Conservation (phyloP, 257 asterid species). For the Schizonepeta tenuifolia region DNA sequence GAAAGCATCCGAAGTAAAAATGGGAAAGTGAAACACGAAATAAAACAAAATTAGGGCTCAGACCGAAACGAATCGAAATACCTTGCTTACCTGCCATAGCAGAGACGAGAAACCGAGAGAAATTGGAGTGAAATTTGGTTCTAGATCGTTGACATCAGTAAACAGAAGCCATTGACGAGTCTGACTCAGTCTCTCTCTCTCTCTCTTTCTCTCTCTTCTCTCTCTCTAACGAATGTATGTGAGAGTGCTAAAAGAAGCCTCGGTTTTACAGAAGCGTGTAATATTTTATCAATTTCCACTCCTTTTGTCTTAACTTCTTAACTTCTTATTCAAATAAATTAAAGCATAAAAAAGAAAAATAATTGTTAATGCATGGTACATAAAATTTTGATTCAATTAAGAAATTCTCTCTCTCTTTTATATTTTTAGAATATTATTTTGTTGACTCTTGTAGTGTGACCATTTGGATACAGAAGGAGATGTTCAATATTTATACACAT, state of each 20-base stretch:
- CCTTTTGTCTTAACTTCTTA: slow-evolving; percentile 12
- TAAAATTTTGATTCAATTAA: background rate
- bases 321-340: background rate
- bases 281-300: slow-evolving; percentile 22
- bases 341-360: background rate
- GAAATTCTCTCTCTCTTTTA: background rate
- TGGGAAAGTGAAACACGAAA: background rate
- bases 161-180: slow-evolving; percentile 36
- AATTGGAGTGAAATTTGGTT: slow-evolving; percentile 24
- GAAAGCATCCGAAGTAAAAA: slow-evolving; percentile 21
- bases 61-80: slow-evolving; percentile 12
- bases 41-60: slow-evolving; percentile 28
- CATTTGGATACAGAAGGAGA: too few species aligned
- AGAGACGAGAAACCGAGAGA: slow-evolving; percentile 21
- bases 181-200: slow-evolving; percentile 31
- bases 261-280: slow-evolving; percentile 43
- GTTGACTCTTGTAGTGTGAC: background rate
- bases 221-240: background rate
- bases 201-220: background rate
- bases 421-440: background rate
- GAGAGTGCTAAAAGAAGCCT: slow-evolving; percentile 35
- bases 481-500: too few species aligned
- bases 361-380: background rate
- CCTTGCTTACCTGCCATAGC: slow-evolving; percentile 46
- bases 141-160: slow-evolving; percentile 52